These are phyloP conservation scores for Fusarium fujikuroi DNA, from an alignment of 2,329 filamentous ascomycete species.

Conservation along the genomic window DNA sequence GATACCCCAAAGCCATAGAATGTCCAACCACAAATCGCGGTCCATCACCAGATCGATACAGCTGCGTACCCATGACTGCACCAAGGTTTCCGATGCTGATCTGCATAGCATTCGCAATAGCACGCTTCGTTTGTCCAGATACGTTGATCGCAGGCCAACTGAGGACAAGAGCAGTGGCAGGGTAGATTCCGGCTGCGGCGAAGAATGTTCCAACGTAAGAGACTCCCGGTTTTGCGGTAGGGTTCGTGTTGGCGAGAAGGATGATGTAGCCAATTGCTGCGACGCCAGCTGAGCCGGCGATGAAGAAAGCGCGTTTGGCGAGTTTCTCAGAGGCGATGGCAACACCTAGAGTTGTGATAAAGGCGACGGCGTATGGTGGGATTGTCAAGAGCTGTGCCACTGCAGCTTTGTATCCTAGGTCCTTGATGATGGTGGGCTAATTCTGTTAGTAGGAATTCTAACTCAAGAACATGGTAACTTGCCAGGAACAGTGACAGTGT, in stretches of 20 bases:
- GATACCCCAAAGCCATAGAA: constrained; percentile 72
- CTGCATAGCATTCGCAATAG: constrained; percentile 75
- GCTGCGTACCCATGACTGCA: constrained; percentile 74
- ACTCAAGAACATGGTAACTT: constrained; percentile 21
- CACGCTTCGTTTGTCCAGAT: constrained; percentile 75
- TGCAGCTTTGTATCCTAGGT: constrained; percentile 64
- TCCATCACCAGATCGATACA: constrained; percentile 69
- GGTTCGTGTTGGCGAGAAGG: constrained; percentile 62
- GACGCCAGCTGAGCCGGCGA: constrained; percentile 66
- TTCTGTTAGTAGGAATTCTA: accelerated
- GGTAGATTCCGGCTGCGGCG: constrained; percentile 74
- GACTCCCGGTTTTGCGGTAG: constrained; percentile 61
- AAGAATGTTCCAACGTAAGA: constrained; percentile 72
- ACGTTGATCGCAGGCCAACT: constrained; percentile 80
- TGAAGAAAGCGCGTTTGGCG: constrained; percentile 69
- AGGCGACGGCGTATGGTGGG: constrained; percentile 72
- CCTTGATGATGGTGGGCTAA: constrained; percentile 63
- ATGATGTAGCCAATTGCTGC: constrained; percentile 72
- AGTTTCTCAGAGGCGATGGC: constrained; percentile 70
- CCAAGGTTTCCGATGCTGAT: constrained; percentile 78
- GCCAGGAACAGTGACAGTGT: constrained; percentile 66
- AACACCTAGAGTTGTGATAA: constrained; percentile 66
- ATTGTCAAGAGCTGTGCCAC: constrained; percentile 69
- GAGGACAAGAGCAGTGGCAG: constrained; percentile 69
- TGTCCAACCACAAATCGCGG: constrained; percentile 75